Evolutionary conservation across 2,329 filamentous ascomycete species (phyloP).

Genomic region (Blastomyces emzantsi): DNA sequence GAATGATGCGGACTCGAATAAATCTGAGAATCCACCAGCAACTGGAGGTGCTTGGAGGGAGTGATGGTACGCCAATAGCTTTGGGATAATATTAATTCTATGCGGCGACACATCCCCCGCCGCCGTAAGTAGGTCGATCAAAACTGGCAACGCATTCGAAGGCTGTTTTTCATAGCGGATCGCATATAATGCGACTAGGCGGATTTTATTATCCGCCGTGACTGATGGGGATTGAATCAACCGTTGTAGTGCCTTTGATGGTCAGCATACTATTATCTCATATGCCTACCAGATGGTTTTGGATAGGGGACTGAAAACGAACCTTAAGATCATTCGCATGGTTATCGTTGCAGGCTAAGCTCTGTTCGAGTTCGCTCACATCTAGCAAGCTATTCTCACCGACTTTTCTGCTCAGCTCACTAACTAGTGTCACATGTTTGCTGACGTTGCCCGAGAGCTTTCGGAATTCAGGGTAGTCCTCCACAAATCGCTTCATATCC

Average conservation of each 20-base stretch:
- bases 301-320: slow-evolving; percentile 20
- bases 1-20: slow-evolving; percentile 86
- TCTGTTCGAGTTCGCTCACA: slow-evolving; percentile 94
- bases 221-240: slow-evolving; percentile 75
- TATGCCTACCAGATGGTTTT: not conserved
- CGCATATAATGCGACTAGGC: slow-evolving; percentile 87
- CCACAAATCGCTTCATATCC: slow-evolving; percentile 99
- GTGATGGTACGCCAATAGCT: slow-evolving; percentile 74
- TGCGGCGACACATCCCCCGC: slow-evolving; percentile 71
- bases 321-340: slow-evolving; percentile 87
- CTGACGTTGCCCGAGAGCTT: slow-evolving; percentile 96
- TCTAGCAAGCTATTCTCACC: slow-evolving; percentile 82
- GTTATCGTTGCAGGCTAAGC: slow-evolving; percentile 92
- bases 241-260: slow-evolving; percentile 62
- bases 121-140: slow-evolving; percentile 76
- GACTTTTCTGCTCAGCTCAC: slow-evolving; percentile 82
- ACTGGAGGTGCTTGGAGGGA: slow-evolving; percentile 72
- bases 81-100: slow-evolving; percentile 68
- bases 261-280: not conserved
- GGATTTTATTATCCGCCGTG: slow-evolving; percentile 72
- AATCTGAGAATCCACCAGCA: slow-evolving; percentile 73
- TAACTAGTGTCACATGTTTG: slow-evolving; percentile 94
- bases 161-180: slow-evolving; percentile 83
- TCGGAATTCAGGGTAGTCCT: slow-evolving; percentile 96
- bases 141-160: slow-evolving; percentile 70